These are phyloP conservation scores for Pleomassaria siparia DNA, from an alignment of 2,329 filamentous ascomycete genomes.

Conservation along the genomic window DNA sequence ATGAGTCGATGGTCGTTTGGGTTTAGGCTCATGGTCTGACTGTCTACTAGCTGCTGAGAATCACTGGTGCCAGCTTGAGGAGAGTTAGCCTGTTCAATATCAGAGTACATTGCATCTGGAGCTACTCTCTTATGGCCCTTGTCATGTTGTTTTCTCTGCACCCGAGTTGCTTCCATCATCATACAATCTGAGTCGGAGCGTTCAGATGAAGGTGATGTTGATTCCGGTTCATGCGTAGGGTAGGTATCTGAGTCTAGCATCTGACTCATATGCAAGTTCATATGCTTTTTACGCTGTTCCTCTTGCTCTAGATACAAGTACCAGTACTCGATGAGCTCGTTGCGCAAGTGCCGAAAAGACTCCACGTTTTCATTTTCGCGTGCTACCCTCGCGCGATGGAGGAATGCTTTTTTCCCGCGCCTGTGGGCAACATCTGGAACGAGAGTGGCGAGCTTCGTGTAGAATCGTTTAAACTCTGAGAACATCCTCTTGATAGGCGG, in stretches of 20 bases:
- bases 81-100: background rate
- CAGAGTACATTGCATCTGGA: background rate
- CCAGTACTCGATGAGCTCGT: constrained; percentile 35
- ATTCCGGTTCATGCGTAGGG: constrained; percentile 19
- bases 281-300: constrained; percentile 21
- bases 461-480: constrained; percentile 36
- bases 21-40: background rate
- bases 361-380: constrained; percentile 36
- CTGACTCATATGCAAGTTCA: constrained; percentile 18
- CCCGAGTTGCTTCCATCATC: constrained; percentile 5
- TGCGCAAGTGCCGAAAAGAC: constrained; percentile 25
- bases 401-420: constrained; percentile 21
- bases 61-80: background rate
- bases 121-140: background rate
- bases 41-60: background rate
- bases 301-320: constrained; percentile 27
- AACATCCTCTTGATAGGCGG: constrained; percentile 34
- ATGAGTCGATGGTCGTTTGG: background rate
- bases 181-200: constrained; percentile 6
- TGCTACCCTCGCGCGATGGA: constrained; percentile 39
- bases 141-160: constrained; percentile 1
- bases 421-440: constrained; percentile 15
- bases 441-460: constrained; percentile 21
- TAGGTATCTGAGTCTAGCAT: constrained; percentile 32
- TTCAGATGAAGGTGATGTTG: background rate